Evolutionary conservation across 1,284 basidiomycete genomes (phyloP).

Genomic region (Ganoderma boninense): DNA sequence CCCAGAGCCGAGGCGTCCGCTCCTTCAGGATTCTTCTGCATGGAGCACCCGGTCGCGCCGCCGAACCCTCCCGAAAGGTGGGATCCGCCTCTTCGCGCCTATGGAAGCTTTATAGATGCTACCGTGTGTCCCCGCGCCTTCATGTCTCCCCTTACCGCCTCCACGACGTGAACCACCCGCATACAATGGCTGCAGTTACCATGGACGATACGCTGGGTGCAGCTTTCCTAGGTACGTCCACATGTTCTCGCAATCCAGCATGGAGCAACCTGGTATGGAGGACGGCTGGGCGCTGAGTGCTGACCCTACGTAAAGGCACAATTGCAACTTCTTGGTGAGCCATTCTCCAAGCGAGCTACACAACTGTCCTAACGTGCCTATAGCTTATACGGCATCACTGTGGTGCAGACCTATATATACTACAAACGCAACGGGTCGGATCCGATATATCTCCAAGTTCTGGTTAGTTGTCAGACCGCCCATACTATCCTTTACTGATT

Average conservation of each 20-base stretch:
- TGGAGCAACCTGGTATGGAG: no score
- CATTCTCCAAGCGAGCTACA: background rate
- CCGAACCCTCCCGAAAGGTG: constrained; percentile 17
- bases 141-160: background rate
- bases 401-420: constrained; percentile 37
- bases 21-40: constrained; percentile 11
- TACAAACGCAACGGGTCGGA: constrained; percentile 33
- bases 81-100: constrained; percentile 1
- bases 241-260: background rate
- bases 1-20: constrained; percentile 18
- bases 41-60: constrained; percentile 18
- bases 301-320: constrained; percentile 14
- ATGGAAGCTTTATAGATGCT: constrained; percentile 21
- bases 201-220: constrained; percentile 32
- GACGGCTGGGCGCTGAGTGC: background rate
- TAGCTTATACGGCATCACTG: constrained; percentile 38
- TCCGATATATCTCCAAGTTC: constrained; percentile 27
- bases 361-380: background rate
- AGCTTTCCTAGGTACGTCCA: constrained; percentile 26
- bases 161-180: background rate
- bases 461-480: constrained; percentile 23
- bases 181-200: constrained; percentile 18
- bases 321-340: constrained; percentile 28
- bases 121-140: constrained; percentile 1
- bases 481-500: background rate